Evolutionary conservation across 2,329 filamentous ascomycete genomes (phyloP), one percentile per base, ranked within the genome.

Genomic region (Cladosporium sp.): DNA sequence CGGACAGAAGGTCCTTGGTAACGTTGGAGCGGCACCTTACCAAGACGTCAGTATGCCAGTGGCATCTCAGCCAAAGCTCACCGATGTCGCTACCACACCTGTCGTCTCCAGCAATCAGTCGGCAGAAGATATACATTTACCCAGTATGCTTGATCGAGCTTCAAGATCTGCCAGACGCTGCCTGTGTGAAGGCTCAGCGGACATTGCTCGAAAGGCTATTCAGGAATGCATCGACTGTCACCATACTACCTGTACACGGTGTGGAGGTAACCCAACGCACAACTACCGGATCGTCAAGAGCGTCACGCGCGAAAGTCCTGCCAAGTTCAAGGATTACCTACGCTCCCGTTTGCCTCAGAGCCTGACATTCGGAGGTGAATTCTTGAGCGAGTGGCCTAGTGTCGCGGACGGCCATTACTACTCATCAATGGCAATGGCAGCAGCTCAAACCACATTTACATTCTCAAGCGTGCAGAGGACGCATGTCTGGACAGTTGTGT

Each of bases 251-350:
- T 89, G 87, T 71, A 71, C 75, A 1, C 72, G 74, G 5, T 89
- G 86, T 69, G 82, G 80, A 1, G 81, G 82, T 2, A 87, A 86
- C 48, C 87, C 87, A 0, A 68, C 70, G 8, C 85, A 87, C 68
- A 68, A 72, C 3, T 86, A 84, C 65, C 25, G n/a, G 11, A 26
- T 56, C 48, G 26, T n/a, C 13, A 16, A 32, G n/a, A n/a, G 39
- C 3, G 14, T 23, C 18, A 6, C 36, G 1, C 54, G 63, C 2
- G 13, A 10, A 5, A 43, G 46, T 1, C 71, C 72, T 4, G 21
- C 43, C 10, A 28, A 51, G 0, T 75, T 76, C 26, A 69, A 70
- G 39, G 60, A 67, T 13, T 39, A 67, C 21, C 51, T 74, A 14
- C 65, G 60, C 30, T 57, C 67, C 1, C 26, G 36, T 1, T 56